Evolutionary conservation across 441 rosid species (phyloP).

Genomic region (Jatropha multifida): DNA sequence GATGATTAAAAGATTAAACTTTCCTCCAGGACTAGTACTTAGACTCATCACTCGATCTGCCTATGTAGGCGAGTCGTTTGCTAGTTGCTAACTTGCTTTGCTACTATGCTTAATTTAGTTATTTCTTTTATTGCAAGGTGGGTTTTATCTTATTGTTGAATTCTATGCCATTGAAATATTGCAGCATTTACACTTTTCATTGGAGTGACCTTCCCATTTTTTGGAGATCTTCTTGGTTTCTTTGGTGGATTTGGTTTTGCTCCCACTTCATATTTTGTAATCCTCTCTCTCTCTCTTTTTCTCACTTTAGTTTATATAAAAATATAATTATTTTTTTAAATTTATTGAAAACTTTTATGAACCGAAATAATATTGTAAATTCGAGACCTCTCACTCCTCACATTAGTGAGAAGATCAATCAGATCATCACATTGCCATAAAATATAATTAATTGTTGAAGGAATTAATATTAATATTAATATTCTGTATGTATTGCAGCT

Average conservation of each 20-base stretch:
- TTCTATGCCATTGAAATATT: background rate
- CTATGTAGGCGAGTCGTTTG: constrained; percentile 64
- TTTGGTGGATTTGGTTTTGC: constrained; percentile 98
- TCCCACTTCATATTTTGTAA: constrained; percentile 89
- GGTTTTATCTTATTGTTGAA: too few species aligned
- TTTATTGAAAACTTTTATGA: too few species aligned
- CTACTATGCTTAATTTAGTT: too few species aligned
- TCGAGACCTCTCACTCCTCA: too few species aligned
- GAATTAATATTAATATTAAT: background rate
- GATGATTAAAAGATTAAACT: constrained; percentile 49
- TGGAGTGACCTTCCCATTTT: constrained; percentile 88
- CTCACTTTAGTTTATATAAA: background rate
- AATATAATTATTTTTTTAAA: too few species aligned
- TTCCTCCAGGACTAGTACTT: constrained; percentile 57
- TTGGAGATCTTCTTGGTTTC: constrained; percentile 95
- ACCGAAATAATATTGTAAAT: too few species aligned
- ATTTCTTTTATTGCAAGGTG: too few species aligned
- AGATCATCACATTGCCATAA: too few species aligned
- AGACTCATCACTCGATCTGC: constrained; percentile 68
- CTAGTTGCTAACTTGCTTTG: background rate
- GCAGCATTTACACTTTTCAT: constrained; percentile 80
- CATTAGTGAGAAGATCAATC: too few species aligned
- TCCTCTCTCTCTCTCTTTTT: constrained; percentile 13
- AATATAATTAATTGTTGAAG: background rate
- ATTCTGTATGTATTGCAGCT: constrained; percentile 47